Conservation (phyloP, 768 basidiomycete genomes). For the Trametes cubensis region DNA sequence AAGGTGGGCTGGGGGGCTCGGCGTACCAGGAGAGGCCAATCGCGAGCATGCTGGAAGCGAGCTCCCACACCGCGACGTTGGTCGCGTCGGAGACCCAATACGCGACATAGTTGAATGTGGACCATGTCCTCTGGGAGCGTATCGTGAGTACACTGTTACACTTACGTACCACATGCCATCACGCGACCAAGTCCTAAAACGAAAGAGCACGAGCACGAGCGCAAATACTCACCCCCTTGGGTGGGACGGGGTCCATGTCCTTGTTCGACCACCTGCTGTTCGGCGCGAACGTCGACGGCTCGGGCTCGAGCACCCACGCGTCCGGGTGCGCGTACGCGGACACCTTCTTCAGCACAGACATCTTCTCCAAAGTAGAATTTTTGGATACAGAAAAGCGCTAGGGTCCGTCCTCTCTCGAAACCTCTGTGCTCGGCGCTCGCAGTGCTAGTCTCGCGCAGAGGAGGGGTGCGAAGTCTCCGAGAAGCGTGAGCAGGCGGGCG, state of each 20-base stretch:
- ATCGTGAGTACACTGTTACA: neutral
- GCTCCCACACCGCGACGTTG: conserved; percentile 47
- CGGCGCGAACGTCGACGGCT: conserved; percentile 58
- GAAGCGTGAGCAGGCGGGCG: neutral
- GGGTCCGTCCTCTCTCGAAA: neutral
- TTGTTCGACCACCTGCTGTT: conserved; percentile 66
- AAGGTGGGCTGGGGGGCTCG: neutral
- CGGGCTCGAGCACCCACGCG: conserved; percentile 54
- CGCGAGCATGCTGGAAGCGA: conserved; percentile 76
- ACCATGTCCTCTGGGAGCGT: conserved; percentile 59
- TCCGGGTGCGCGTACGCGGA: conserved; percentile 38
- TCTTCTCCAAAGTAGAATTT: neutral
- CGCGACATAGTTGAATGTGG: conserved; percentile 63
- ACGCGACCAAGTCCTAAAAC: neutral
- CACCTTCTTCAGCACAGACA: conserved; percentile 21
- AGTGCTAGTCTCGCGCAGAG: neutral
- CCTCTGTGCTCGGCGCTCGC: neutral
- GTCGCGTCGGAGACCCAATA: conserved; percentile 52
- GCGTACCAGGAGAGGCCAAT: conserved; percentile 69
- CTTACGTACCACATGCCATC: neutral
- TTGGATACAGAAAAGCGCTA: no score
- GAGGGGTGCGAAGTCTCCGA: neutral
- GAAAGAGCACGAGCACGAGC: neutral
- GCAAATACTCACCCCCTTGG: conserved; percentile 31
- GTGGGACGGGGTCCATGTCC: conserved; percentile 78